Conservation (phyloP, 768 basidiomycete species). For the Auriscalpium orientale region DNA sequence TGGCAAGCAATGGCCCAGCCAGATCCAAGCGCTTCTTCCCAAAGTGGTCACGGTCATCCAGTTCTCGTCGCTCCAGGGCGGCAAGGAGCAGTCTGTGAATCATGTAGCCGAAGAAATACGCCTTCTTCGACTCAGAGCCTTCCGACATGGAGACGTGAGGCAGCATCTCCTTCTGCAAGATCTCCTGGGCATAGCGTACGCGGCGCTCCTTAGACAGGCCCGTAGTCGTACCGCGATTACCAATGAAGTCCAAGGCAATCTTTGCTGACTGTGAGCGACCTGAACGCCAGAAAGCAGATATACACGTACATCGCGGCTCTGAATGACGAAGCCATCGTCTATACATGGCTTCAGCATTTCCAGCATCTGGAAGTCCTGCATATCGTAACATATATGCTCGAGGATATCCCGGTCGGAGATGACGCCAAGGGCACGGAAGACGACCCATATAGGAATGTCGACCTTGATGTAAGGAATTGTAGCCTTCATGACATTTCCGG, state of each 20-base stretch:
- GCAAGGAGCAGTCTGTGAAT: constrained; percentile 92
- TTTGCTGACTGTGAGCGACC: constrained; percentile 17
- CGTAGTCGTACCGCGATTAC: constrained; percentile 93
- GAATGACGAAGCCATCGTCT: constrained; percentile 96
- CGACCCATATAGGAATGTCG: constrained; percentile 97
- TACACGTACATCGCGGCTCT: constrained; percentile 77
- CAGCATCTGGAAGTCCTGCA: constrained; percentile 91
- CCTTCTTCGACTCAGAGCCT: constrained; percentile 96
- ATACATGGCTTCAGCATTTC: constrained; percentile 99
- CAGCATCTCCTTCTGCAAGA: constrained; percentile 96
- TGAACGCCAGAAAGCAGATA: not conserved
- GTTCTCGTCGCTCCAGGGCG: constrained; percentile 86
- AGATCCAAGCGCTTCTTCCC: constrained; percentile 97
- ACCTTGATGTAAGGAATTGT: constrained; percentile 97
- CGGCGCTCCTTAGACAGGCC: constrained; percentile 88
- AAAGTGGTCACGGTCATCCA: constrained; percentile 99
- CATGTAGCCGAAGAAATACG: constrained; percentile 99
- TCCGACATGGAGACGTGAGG: constrained; percentile 96
- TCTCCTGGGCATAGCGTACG: constrained; percentile 94
- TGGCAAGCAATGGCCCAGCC: constrained; percentile 93
- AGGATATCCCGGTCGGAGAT: constrained; percentile 97
- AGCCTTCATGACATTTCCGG: constrained; percentile 91
- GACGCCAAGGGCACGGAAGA: constrained; percentile 95
- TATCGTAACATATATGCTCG: constrained; percentile 97
- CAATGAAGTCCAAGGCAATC: constrained; percentile 92